Conservation (phyloP, 345 rosid genomes). For the Boechera divaricarpa region DNA sequence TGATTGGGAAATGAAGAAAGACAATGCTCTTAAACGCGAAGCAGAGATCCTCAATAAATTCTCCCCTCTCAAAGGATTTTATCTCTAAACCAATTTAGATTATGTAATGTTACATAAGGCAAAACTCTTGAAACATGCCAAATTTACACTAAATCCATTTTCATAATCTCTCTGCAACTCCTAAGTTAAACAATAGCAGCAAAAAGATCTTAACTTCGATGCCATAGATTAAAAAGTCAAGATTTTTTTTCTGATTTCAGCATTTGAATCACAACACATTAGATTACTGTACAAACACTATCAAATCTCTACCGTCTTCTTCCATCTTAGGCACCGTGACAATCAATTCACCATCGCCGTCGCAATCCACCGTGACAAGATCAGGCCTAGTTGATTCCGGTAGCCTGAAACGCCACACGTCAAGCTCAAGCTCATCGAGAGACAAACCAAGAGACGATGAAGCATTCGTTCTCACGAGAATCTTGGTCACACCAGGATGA, state of each 20-base stretch:
- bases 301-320: conserved; percentile 61
- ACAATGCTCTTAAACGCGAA: conserved; percentile 56
- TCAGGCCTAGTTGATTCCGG: conserved; percentile 85
- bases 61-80: conserved; percentile 58
- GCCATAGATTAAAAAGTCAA: neutral
- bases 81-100: conserved; percentile 21
- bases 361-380: conserved; percentile 73
- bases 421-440: conserved; percentile 73
- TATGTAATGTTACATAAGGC: conserved; percentile 17
- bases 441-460: conserved; percentile 60
- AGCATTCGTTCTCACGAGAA: conserved; percentile 69
- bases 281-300: conserved; percentile 78
- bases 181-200: neutral
- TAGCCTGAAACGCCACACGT: conserved; percentile 86
- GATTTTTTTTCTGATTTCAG: neutral
- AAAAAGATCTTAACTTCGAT: neutral
- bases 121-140: conserved; percentile 20
- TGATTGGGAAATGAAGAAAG: conserved; percentile 60
- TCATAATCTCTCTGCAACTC: neutral
- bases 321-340: conserved; percentile 86
- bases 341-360: conserved; percentile 71
- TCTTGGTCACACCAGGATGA: conserved; percentile 77
- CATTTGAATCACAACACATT: neutral
- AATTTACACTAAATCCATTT: neutral
- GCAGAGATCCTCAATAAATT: conserved; percentile 63